Percentiles rank a stretch among this genome's conserved stretches.
Evolutionary conservation across 768 basidiomycete species (phyloP).

Genomic region (Trametes cubensis): DNA sequence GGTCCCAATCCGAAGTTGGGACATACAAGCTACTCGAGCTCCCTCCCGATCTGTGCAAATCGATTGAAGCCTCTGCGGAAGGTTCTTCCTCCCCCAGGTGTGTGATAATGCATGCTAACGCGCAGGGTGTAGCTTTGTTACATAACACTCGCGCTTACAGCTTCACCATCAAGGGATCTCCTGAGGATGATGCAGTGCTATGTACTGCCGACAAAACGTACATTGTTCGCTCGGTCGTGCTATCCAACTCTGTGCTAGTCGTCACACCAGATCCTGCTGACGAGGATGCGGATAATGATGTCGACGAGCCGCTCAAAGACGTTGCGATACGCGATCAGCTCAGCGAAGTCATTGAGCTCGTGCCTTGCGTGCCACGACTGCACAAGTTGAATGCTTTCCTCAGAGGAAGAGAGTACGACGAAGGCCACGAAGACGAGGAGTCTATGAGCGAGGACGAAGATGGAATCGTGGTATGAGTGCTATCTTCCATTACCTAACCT

Average conservation of each 20-base stretch:
- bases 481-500: neutral
- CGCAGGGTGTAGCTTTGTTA: constrained; percentile 11
- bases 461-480: constrained; percentile 10
- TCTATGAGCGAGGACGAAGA: constrained; percentile 33
- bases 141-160: constrained; percentile 37
- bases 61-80: constrained; percentile 57
- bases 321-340: constrained; percentile 80
- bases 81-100: constrained; percentile 22
- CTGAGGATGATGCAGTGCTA: constrained; percentile 85
- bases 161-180: constrained; percentile 78
- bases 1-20: constrained; percentile 42
- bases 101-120: constrained; percentile 14
- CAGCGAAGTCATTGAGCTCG: constrained; percentile 82
- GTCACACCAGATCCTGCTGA: constrained; percentile 48
- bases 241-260: constrained; percentile 88
- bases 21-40: constrained; percentile 76
- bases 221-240: constrained; percentile 76
- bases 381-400: constrained; percentile 66
- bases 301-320: constrained; percentile 20
- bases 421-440: constrained; percentile 55
- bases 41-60: constrained; percentile 63
- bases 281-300: constrained; percentile 35
- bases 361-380: constrained; percentile 75
- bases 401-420: constrained; percentile 70
- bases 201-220: constrained; percentile 86